phyloP scores from a whole-genome alignment of 768 basidiomycete genomes.

The Pleurotus djamor region DNA sequence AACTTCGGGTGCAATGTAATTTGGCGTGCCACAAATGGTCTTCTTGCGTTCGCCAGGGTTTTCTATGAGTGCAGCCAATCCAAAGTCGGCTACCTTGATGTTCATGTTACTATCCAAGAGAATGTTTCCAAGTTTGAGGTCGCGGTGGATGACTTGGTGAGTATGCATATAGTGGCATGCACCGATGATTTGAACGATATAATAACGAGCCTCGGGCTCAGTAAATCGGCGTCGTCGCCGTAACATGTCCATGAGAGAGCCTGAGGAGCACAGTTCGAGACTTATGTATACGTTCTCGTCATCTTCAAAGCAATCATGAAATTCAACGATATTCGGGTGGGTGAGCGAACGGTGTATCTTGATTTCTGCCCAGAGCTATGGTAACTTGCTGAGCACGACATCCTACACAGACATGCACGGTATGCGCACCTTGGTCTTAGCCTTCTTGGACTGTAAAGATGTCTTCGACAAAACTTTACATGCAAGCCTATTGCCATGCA shows the following conservation, averaged over 20 bases:
- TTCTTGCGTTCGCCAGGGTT: conserved; percentile 97
- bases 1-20: conserved; percentile 98
- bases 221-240: conserved; percentile 83
- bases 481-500: conserved; percentile 61
- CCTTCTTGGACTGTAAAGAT: conserved; percentile 92
- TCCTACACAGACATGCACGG: not conserved
- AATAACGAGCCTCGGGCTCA: conserved; percentile 91
- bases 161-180: conserved; percentile 98
- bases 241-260: conserved; percentile 89
- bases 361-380: conserved; percentile 95
- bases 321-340: conserved; percentile 91
- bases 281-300: conserved; percentile 96
- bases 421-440: conserved; percentile 83
- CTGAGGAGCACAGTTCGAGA: conserved; percentile 88
- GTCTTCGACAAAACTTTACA: conserved; percentile 96
- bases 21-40: conserved; percentile 98
- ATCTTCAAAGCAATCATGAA: conserved; percentile 95
- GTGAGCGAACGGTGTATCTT: conserved; percentile 91
- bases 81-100: conserved; percentile 96
- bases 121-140: conserved; percentile 94
- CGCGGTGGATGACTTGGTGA: conserved; percentile 96
- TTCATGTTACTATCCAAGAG: conserved; percentile 93
- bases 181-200: conserved; percentile 91
- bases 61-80: conserved; percentile 94
- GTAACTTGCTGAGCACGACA: conserved; percentile 1